Base-by-base conservation (phyloP, 164 flowering plant genomes). In the Cinnamomum chago region DNA sequence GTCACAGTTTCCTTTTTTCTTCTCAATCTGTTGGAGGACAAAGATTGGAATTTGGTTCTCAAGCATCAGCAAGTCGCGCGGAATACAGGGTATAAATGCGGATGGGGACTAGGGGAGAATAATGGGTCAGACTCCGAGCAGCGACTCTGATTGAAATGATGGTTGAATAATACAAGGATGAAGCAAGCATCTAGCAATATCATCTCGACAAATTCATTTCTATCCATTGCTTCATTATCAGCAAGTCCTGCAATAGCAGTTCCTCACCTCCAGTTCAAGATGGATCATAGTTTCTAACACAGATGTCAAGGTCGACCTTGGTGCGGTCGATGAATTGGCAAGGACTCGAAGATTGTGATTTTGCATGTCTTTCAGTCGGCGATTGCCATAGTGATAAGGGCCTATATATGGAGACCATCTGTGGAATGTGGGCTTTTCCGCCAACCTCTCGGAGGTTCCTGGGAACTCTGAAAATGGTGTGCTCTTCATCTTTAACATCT, bases 11-110 rank as follows among this genome's bases (percentile, higher is more conserved):
- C 22, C 20, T 22, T 23, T 28, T 28, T 28, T 28, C 30, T 28
- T 28, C 30, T 28, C 30, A n/a, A n/a, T n/a, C n/a, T n/a, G n/a
- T n/a, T n/a, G n/a, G n/a, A n/a, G n/a, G 2, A 90, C 70, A 62
- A 90, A 89, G 1, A 88, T 73, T 0, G 95, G 92, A 14, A 90
- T 70, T 73, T 90, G 95, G 64, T 90, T 90, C 75, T 90, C 95
- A 4, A 90, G 84, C 91, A 90, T 87, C 5, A 90, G 80, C 88
- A 90, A 82, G 77, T 90, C 93, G 14, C 90, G 70, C 58, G 83
- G 88, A 28, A 90, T 88, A 0, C 88, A 82, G 62, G 85, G 90
- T 89, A 90, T 85, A 18, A 89, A 67, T 0, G 89, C 90, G 1
- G 90, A 83, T 81, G 87, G 80, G 10, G 89, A 27, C 28, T 27